Conservation (phyloP, 176 grass and related monocot genomes). For the Oropetium thomaeum region DNA sequence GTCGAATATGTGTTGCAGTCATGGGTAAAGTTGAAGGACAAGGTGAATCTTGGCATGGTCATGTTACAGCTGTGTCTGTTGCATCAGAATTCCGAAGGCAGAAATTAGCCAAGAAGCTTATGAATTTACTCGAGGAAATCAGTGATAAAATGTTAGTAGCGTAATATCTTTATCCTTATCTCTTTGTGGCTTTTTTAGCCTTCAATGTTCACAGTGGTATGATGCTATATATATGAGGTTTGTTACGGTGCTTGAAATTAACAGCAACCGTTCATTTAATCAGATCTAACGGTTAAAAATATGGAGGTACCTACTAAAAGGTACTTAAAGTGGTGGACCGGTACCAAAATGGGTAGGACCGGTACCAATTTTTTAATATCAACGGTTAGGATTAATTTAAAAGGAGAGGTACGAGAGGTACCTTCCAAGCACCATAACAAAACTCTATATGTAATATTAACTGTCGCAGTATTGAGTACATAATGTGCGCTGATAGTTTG, state of each 20-base stretch:
- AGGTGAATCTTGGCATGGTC: conserved; percentile 98
- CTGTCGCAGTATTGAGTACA: background rate
- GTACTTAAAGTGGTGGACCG: no score
- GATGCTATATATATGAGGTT: background rate
- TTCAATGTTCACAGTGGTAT: background rate
- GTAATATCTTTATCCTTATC: background rate
- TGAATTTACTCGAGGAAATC: conserved; percentile 88
- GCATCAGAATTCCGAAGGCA: conserved; percentile 80
- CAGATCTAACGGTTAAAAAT: no score
- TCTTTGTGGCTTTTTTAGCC: background rate
- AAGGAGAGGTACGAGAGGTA: no score
- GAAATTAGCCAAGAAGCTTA: conserved; percentile 92
- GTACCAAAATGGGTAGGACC: no score
- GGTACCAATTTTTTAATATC: no score
- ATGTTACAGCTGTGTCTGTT: conserved; percentile 93
- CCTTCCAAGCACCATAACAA: no score
- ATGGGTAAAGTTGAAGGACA: conserved; percentile 99
- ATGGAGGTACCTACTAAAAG: no score
- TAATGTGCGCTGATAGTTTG: background rate
- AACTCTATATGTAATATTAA: background rate
- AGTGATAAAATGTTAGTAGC: conserved; percentile 86
- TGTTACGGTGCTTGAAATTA: no score
- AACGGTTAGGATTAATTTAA: no score
- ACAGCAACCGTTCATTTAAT: no score
- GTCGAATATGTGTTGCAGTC: conserved; percentile 50